These are phyloP conservation scores for Cylindricascospora bacillispora DNA, from an alignment of 1,139 yeast genomes.

Conservation along the genomic window DNA sequence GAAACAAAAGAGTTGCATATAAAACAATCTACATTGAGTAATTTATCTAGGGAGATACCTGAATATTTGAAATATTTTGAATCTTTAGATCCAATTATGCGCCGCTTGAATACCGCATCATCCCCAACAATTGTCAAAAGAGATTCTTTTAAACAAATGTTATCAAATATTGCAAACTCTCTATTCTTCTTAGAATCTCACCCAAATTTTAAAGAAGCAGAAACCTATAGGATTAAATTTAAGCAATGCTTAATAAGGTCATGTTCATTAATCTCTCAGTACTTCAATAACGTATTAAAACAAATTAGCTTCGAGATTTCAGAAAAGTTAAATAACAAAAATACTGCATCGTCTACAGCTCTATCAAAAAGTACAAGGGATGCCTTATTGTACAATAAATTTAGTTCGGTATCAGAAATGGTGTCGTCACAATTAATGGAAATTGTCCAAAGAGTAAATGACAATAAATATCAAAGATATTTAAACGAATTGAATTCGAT, in stretches of 20 bases:
- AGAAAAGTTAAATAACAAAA: slow-evolving; percentile 16
- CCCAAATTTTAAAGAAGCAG: slow-evolving; percentile 54
- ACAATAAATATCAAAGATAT: slow-evolving; percentile 33
- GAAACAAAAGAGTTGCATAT: slow-evolving; percentile 35
- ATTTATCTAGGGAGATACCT: slow-evolving; percentile 38
- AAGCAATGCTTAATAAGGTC: slow-evolving; percentile 81
- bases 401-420: slow-evolving; percentile 32
- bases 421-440: slow-evolving; percentile 38
- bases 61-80: slow-evolving; percentile 50
- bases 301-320: slow-evolving; percentile 35
- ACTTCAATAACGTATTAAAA: slow-evolving; percentile 43
- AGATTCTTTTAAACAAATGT: slow-evolving; percentile 39
- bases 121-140: slow-evolving; percentile 45
- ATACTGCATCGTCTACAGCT: slow-evolving; percentile 9
- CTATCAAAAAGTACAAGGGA: slow-evolving; percentile 34
- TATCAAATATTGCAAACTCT: slow-evolving; percentile 49
- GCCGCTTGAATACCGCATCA: slow-evolving; percentile 45
- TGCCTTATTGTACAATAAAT: slow-evolving; percentile 52
- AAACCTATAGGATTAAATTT: slow-evolving; percentile 56
- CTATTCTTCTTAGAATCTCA: slow-evolving; percentile 36
- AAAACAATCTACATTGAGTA: slow-evolving; percentile 36
- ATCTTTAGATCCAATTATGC: slow-evolving; percentile 55
- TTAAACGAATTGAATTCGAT: slow-evolving; percentile 47
- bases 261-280: slow-evolving; percentile 60
- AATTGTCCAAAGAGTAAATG: slow-evolving; percentile 36